phyloP scores from a whole-genome alignment of 2,329 filamentous ascomycete genomes.

The Ilyonectria mors-panacis region DNA sequence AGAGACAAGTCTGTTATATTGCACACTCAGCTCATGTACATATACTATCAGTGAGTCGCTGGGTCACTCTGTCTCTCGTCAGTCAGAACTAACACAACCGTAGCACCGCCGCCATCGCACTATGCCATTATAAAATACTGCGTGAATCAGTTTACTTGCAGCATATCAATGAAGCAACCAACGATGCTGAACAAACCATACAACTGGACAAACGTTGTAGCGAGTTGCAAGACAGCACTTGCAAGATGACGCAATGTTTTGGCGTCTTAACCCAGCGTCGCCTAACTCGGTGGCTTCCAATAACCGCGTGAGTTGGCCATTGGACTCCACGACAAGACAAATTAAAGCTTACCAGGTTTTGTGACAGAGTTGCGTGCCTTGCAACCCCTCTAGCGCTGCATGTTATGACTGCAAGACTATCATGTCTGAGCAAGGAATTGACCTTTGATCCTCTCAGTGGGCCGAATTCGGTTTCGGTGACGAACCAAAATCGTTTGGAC shows the following conservation, averaged over 20 bases:
- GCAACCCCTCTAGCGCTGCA: conserved; percentile 1
- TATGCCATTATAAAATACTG: conserved; percentile 5
- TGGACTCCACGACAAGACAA: too few species aligned
- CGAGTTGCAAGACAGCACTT: neutral
- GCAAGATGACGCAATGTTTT: neutral
- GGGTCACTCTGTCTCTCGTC: neutral
- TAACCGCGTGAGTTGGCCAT: neutral
- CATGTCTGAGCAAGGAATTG: neutral
- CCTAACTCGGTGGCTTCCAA: conserved; percentile 1
- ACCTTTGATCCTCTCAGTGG: neutral
- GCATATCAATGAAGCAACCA: neutral
- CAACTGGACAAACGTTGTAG: neutral
- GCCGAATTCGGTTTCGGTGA: neutral
- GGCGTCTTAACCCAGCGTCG: neutral
- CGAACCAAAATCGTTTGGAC: neutral
- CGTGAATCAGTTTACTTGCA: neutral
- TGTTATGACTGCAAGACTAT: neutral
- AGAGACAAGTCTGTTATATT: neutral
- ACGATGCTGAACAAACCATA: neutral
- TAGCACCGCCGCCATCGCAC: neutral
- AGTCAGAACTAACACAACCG: neutral
- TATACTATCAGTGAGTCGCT: neutral
- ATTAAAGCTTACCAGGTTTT: neutral
- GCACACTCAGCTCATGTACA: conserved; percentile 3
- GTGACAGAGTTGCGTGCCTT: neutral